These are phyloP conservation scores for Hypoxylon sp. DNA, from an alignment of 2,329 filamentous ascomycete genomes.

Conservation along the genomic window DNA sequence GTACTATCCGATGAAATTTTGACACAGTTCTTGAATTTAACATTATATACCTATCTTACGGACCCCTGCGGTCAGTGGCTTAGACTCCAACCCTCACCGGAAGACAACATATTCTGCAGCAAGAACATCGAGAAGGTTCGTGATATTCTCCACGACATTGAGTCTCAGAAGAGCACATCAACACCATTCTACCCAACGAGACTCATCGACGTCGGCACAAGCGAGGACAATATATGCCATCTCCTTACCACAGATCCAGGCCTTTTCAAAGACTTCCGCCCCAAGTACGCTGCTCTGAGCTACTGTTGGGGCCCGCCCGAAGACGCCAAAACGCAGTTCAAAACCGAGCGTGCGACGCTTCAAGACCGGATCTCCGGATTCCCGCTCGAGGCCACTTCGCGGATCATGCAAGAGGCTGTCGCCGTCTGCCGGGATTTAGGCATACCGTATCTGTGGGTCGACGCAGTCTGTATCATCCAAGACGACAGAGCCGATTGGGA, in stretches of 20 bases:
- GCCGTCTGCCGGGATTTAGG: constrained; percentile 3
- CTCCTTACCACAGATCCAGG: constrained; percentile 4
- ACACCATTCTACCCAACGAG: constrained; percentile 16
- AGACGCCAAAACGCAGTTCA: constrained; percentile 20
- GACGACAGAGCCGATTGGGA: constrained; percentile 28
- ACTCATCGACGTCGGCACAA: constrained; percentile 11
- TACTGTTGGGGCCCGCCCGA: constrained; percentile 21
- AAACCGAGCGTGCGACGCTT: constrained; percentile 8
- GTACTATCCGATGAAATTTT: background rate
- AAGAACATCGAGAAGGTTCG: constrained; percentile 1
- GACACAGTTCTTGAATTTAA: background rate
- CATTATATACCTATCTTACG: background rate
- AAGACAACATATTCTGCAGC: constrained; percentile 10
- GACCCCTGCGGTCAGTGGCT: constrained; percentile 14
- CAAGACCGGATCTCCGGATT: constrained; percentile 6
- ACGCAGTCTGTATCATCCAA: constrained; percentile 37
- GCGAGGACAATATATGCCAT: background rate
- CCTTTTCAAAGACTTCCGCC: background rate
- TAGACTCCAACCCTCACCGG: constrained; percentile 5
- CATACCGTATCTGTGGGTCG: constrained; percentile 35
- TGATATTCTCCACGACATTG: background rate
- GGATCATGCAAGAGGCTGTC: constrained; percentile 6
- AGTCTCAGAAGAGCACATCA: background rate
- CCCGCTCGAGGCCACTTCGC: constrained; percentile 1
- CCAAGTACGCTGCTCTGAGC: constrained; percentile 11